Conservation (phyloP, 495 filamentous ascomycete species). For the Elaphomyces granulatus region DNA sequence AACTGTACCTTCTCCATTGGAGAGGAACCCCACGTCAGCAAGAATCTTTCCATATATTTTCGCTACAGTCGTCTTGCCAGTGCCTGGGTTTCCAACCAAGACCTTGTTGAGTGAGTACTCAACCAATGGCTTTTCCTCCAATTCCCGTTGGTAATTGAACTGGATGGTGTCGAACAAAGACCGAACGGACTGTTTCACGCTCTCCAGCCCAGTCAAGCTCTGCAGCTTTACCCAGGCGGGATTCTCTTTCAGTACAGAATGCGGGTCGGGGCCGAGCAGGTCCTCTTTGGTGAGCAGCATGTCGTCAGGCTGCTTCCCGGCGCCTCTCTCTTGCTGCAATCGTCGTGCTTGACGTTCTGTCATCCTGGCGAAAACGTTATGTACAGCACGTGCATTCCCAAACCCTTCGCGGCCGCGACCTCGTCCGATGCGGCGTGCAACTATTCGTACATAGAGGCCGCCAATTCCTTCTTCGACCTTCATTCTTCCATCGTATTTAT, state of each 20-base stretch:
- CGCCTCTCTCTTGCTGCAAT: constrained; percentile 24
- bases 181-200: constrained; percentile 48
- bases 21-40: constrained; percentile 43
- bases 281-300: constrained; percentile 43
- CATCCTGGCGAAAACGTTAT: constrained; percentile 44
- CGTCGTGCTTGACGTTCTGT: constrained; percentile 43
- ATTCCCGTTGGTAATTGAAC: constrained; percentile 47
- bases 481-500: constrained; percentile 39
- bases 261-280: constrained; percentile 52
- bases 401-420: constrained; percentile 53
- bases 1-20: constrained; percentile 49
- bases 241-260: constrained; percentile 31
- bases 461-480: constrained; percentile 41
- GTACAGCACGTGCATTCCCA: constrained; percentile 55
- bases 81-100: constrained; percentile 57
- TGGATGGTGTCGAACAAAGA: constrained; percentile 43
- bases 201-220: constrained; percentile 40
- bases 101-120: constrained; percentile 53
- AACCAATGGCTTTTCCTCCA: constrained; percentile 40
- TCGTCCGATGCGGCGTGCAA: constrained; percentile 43
- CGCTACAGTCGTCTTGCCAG: constrained; percentile 64
- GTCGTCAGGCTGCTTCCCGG: constrained; percentile 26
- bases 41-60: constrained; percentile 58
- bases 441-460: constrained; percentile 55
- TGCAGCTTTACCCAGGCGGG: constrained; percentile 46